Base-by-base conservation (phyloP, 176 grass and related monocot species). In the Avena insularis region DNA sequence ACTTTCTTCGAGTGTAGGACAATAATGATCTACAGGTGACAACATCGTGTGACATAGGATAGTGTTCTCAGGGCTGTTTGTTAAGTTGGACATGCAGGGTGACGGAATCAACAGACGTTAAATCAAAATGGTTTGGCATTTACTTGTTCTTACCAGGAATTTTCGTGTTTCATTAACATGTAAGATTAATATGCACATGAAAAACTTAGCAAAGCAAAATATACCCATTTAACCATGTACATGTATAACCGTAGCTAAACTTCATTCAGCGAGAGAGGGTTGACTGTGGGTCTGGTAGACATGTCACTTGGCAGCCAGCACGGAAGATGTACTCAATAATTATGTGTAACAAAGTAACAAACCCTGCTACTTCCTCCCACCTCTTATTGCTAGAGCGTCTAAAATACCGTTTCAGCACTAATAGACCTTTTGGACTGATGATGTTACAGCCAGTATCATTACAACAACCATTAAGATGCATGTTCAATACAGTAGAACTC, bases 391-490 rank as follows among this genome's bases (percentile, higher is more conserved):
- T 40, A 79, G 31, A 25, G 71, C 23, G 14, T 60, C 8, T 35
- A 12, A 51, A 16, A 9, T 77, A 67, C 50, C 1, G 45, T 82
- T 74, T 20, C 14, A 45, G 53, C 17, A 36, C 13, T 53, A 27
- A 76, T 82, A 5, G 20, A 65, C 10, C 33, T 47, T 47, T 11
- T 36, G 2, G 3, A 0, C 66, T 54, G 69, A 21, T 2, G 2
- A 5, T 55, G 17, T 65, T 67, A 84, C 43, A 88, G 16, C 21
- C 6, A 59, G 14, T 15, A 25, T 65, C 14, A 25, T 77, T 90
- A 86, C 71, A 78, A 61, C 63, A 88, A 38, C 16, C 49, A 87
- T 51, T 76, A 43, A 12, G 63, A 69, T 19, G 4, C 77, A 53
- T 51, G 23, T 38, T n/a, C 2, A 78, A 45, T 62, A 61, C 1